phyloP scores from a whole-genome alignment of 1,284 basidiomycete genomes.

The Trichosporon ovoides region DNA sequence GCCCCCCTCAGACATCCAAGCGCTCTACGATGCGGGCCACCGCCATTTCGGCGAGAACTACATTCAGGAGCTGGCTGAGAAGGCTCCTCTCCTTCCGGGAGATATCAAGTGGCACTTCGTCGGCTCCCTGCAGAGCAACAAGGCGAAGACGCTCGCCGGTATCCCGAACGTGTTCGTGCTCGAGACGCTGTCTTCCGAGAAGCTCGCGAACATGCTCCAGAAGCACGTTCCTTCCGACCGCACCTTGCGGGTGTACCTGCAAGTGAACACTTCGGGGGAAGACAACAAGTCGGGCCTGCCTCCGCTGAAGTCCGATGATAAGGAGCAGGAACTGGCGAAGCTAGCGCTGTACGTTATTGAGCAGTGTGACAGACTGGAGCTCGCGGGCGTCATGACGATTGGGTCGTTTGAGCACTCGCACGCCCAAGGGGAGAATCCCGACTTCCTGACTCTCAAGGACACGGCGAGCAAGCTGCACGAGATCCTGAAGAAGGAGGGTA shows the following conservation, averaged over 20 bases:
- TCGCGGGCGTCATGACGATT: slow-evolving; percentile 95
- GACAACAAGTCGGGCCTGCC: slow-evolving; percentile 79
- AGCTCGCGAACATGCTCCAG: slow-evolving; percentile 78
- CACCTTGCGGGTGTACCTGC: slow-evolving; percentile 65
- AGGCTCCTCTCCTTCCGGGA: slow-evolving; percentile 68
- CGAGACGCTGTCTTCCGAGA: slow-evolving; percentile 83
- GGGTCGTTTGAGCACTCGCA: slow-evolving; percentile 72
- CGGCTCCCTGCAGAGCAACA: slow-evolving; percentile 90
- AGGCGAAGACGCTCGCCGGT: slow-evolving; percentile 79
- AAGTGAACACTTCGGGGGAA: slow-evolving; percentile 95
- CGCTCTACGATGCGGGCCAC: slow-evolving; percentile 73
- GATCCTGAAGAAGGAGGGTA: slow-evolving; percentile 49
- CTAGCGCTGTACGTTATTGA: slow-evolving; percentile 69
- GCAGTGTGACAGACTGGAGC: slow-evolving; percentile 65
- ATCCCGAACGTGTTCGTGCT: slow-evolving; percentile 84
- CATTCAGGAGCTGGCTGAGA: slow-evolving; percentile 90
- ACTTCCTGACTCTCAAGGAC: slow-evolving; percentile 68
- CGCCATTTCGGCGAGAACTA: slow-evolving; percentile 97
- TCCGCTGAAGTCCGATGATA: slow-evolving; percentile 52
- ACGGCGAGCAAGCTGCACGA: slow-evolving; percentile 60
- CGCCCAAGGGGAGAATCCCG: slow-evolving; percentile 64
- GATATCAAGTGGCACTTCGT: slow-evolving; percentile 97
- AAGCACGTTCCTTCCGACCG: slow-evolving; percentile 56
- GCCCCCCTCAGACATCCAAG: slow-evolving; percentile 77
- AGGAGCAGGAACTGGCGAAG: slow-evolving; percentile 54